Conservation (phyloP, 306 rosid genomes). For the Notholithocarpus densiflorus region DNA sequence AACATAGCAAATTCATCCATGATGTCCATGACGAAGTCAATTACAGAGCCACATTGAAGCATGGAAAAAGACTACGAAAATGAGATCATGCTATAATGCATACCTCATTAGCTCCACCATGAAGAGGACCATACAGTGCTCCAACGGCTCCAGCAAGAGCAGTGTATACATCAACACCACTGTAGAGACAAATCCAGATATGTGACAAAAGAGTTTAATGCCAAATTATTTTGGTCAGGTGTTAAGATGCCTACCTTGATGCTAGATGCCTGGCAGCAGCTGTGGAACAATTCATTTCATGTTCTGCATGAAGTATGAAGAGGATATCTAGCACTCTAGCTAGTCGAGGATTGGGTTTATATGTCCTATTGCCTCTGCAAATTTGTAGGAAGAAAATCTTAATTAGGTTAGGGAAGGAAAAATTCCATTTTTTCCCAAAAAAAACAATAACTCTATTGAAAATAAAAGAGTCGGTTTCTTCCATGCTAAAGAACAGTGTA, state of each 20-base stretch:
- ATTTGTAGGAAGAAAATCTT: constrained; percentile 6
- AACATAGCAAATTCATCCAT: not conserved
- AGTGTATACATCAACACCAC: constrained; percentile 90
- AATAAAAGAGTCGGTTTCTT: not conserved
- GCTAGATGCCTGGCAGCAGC: constrained; percentile 88
- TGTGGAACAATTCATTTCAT: constrained; percentile 95
- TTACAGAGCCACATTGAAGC: not conserved
- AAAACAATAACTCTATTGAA: not conserved
- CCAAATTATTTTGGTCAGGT: constrained; percentile 1
- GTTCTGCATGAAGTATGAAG: constrained; percentile 85
- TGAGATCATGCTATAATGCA: not conserved
- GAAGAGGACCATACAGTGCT: constrained; percentile 90
- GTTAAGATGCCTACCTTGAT: constrained; percentile 55
- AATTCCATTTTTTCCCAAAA: not conserved
- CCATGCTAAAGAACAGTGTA: not conserved
- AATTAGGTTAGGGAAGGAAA: not conserved
- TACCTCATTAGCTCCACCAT: constrained; percentile 95
- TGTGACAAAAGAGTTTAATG: constrained; percentile 5
- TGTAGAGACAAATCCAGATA: constrained; percentile 27
- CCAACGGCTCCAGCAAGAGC: constrained; percentile 89
- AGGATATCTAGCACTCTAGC: constrained; percentile 81
- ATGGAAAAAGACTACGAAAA: not conserved
- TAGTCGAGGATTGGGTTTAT: constrained; percentile 77
- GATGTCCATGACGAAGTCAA: not conserved
- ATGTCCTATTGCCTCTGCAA: constrained; percentile 73